These are phyloP conservation scores for Rhododendron kiyosumense DNA, from an alignment of 148 eudicot genomes.

Conservation along the genomic window DNA sequence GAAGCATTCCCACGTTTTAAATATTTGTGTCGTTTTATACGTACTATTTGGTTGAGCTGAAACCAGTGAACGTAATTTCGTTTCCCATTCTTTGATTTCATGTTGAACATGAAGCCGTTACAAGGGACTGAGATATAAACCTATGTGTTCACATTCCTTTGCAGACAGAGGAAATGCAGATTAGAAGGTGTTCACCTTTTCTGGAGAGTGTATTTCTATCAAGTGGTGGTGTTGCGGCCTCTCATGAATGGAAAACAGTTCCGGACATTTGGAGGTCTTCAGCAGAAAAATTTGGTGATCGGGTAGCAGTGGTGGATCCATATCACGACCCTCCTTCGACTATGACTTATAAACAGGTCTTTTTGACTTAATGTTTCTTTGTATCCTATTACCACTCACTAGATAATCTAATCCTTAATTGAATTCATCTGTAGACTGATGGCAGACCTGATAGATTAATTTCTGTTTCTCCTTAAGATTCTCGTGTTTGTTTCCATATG, in stretches of 20 bases:
- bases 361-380: not conserved
- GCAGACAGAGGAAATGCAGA: slow-evolving; percentile 59
- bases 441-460: not conserved
- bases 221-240: slow-evolving; percentile 26
- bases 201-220: slow-evolving; percentile 55
- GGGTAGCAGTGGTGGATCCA: slow-evolving; percentile 65
- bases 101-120: not conserved
- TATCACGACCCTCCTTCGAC: slow-evolving; percentile 78
- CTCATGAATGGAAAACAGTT: slow-evolving; percentile 66
- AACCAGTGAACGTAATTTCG: not conserved
- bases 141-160: slow-evolving; percentile 6
- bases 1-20: not conserved
- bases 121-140: not conserved
- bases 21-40: not conserved
- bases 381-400: no score
- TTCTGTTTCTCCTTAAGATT: not conserved
- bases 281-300: slow-evolving; percentile 82
- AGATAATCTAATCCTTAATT: no score
- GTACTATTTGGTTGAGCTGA: not conserved
- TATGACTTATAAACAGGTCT: slow-evolving; percentile 87
- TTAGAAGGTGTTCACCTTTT: slow-evolving; percentile 68
- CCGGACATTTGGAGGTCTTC: slow-evolving; percentile 95
- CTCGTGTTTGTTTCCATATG: not conserved
- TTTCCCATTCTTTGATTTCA: not conserved
- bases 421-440: not conserved